Evolutionary conservation across 2,329 filamentous ascomycete species (phyloP).

Genomic region (Aspergillus ustus): DNA sequence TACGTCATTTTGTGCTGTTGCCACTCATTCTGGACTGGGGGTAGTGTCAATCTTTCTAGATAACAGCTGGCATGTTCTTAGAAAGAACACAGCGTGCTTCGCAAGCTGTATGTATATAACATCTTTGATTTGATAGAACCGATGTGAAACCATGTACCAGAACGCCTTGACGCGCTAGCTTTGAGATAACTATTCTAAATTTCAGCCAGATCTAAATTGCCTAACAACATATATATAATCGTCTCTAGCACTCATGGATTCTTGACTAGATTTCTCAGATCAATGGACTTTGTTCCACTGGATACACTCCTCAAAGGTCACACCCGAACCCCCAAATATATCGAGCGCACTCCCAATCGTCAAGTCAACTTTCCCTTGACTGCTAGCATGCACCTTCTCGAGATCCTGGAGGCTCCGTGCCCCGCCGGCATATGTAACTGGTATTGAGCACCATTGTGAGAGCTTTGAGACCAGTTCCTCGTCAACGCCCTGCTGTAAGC

Average conservation of each 20-base stretch:
- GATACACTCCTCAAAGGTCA: constrained; percentile 87
- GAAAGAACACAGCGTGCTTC: constrained; percentile 16
- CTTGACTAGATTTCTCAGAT: background rate
- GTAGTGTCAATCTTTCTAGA: constrained; percentile 1
- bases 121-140: constrained; percentile 18
- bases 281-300: constrained; percentile 71
- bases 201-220: background rate
- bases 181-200: background rate
- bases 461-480: constrained; percentile 77
- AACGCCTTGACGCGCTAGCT: background rate
- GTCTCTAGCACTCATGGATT: background rate
- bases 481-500: constrained; percentile 88
- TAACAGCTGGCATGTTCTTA: constrained; percentile 13
- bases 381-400: constrained; percentile 78
- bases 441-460: constrained; percentile 84
- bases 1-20: background rate
- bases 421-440: constrained; percentile 96
- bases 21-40: background rate
- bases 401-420: constrained; percentile 81
- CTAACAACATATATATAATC: background rate
- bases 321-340: constrained; percentile 87
- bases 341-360: constrained; percentile 97
- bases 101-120: constrained; percentile 23
- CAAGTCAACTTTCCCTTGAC: constrained; percentile 80
- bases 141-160: background rate